These are phyloP conservation scores for Entomortierella beljakovae DNA, from an alignment of 192 early-diverging fungal species.

Conservation along the genomic window DNA sequence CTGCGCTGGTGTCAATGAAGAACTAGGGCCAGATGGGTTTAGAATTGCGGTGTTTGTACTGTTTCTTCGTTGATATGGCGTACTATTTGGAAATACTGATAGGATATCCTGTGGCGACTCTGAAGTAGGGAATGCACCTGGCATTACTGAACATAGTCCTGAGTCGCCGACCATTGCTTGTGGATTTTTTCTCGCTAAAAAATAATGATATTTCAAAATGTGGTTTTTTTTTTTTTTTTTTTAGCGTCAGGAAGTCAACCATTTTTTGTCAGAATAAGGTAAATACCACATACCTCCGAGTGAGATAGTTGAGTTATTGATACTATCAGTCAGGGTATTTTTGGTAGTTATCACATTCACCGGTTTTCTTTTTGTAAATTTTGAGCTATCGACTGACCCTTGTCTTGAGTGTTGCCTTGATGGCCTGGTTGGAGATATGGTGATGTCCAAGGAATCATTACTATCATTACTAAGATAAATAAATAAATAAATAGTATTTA, in stretches of 20 bases:
- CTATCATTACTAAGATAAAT: background rate
- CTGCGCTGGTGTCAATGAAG: background rate
- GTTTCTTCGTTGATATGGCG: background rate
- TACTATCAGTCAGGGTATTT: background rate
- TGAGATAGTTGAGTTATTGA: background rate
- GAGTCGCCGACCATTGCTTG: constrained; percentile 46
- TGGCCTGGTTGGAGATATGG: constrained; percentile 4
- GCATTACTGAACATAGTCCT: constrained; percentile 2
- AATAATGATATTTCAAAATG: background rate
- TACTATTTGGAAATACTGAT: too few relatives aligned
- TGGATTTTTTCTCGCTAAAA: constrained; percentile 32
- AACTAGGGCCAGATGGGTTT: constrained; percentile 7
- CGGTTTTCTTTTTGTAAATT: constrained; percentile 37
- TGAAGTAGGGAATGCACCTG: constrained; percentile 9
- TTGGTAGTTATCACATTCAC: constrained; percentile 5
- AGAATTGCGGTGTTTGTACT: constrained; percentile 2
- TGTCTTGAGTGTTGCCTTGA: constrained; percentile 24
- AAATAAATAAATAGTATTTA: too few relatives aligned
- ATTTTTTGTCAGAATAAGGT: background rate
- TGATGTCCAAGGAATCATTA: background rate
- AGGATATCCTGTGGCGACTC: background rate
- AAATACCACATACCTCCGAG: constrained; percentile 5
- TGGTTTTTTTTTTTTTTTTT: background rate
- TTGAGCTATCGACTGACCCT: constrained; percentile 26
- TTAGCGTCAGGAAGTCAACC: background rate